Evolutionary conservation across 1,284 basidiomycete genomes (phyloP), one percentile per base, ranked within the genome.

Genomic region (Paramarasmius palmivorus): DNA sequence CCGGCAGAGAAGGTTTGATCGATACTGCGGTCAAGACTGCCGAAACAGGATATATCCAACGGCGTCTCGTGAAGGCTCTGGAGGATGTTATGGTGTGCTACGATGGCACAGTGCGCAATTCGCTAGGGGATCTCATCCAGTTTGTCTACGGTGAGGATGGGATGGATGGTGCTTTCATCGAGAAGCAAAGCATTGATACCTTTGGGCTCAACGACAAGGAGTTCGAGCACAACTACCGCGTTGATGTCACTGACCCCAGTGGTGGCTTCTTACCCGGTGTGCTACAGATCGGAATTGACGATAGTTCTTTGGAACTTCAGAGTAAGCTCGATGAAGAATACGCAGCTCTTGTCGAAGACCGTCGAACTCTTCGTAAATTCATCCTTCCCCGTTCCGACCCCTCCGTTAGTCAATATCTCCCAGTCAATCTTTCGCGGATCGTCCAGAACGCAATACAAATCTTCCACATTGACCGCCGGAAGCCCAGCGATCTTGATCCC

Each of bases 21-120:
- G 97, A 99, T 81, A 99, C 97, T 2, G 97, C 97, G 26, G 95
- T 99, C 73, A 99, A 99, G 78, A 99, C 97, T 6, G 97, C 97
- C 46, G 97, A 99, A 74, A 99, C 97, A 0, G 97, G 97, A 64
- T 99, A 99, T 71, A 99, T 99, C 64, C 97, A 99, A 71, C 92
- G 96, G 65, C 92, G 96, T 60, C 78, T 99, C 58, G 95, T 99
- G 64, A 99, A 99, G 75, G 97, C 96, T 1, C 77, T 99, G 63
- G 97, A 99, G 71, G 97, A 99, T 61, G 89, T 99, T 38, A 93
- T 93, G 83, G 95, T 98, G 38, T 91, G 90, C 68, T 99, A 99
- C 66, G 97, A 99, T 61, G 95, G 96, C 23, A 99, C 97, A 0
- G 96, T 99, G 19, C 87, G 96, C 52, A 99, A 99, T 69, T 98